Percentiles rank a stretch among this genome's conserved stretches.
These are phyloP conservation scores for Cystofilobasidium capitatum DNA, from an alignment of 768 basidiomycete species.

Conservation along the genomic window DNA sequence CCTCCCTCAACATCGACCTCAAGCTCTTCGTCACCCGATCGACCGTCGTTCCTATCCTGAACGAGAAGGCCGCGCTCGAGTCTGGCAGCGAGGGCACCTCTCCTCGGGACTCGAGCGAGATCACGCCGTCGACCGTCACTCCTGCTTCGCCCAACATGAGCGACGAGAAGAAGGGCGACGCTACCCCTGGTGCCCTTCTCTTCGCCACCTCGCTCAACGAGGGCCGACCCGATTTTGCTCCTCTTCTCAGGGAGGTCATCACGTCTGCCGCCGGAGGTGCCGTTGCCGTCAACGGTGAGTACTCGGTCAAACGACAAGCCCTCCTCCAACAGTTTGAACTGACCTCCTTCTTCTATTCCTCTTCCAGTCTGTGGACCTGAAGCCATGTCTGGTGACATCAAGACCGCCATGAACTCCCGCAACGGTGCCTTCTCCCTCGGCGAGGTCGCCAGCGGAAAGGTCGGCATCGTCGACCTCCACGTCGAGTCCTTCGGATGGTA, in stretches of 20 bases:
- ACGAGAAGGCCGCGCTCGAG: neutral
- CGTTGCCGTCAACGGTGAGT: neutral
- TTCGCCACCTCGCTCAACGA: neutral
- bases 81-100: neutral
- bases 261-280: neutral
- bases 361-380: slow-evolving; percentile 17
- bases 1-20: slow-evolving; percentile 18
- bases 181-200: neutral
- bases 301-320: too few relatives aligned
- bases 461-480: slow-evolving; percentile 6
- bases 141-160: neutral
- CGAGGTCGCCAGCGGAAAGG: slow-evolving; percentile 2
- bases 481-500: slow-evolving; percentile 20
- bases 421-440: neutral
- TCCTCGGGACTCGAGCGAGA: neutral
- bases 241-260: slow-evolving; percentile 1
- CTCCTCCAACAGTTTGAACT: neutral
- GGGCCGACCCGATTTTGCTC: slow-evolving; percentile 7
- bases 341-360: neutral
- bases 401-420: neutral
- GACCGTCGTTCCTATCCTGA: neutral
- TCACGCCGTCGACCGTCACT: neutral
- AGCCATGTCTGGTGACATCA: neutral
- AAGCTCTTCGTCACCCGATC: slow-evolving; percentile 14
- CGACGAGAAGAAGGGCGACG: neutral